These are phyloP conservation scores for Citrus maxima DNA, from an alignment of 345 rosid species.

Conservation along the genomic window DNA sequence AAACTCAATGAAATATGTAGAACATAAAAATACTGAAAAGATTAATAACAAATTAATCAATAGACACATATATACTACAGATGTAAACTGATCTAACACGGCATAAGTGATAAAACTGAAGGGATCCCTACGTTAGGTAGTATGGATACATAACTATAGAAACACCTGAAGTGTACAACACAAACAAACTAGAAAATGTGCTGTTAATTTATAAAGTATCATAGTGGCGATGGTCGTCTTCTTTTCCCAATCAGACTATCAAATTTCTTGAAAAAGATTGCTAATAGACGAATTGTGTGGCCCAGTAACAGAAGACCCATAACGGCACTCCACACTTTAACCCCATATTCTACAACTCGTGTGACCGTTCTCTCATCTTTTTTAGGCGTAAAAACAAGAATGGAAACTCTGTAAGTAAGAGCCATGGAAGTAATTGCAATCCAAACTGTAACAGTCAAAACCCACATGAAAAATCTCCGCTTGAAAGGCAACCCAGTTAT, in stretches of 20 bases:
- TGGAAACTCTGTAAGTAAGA: constrained; percentile 9
- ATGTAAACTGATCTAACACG: too few relatives aligned
- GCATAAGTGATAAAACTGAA: too few relatives aligned
- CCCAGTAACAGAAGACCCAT: constrained; percentile 9
- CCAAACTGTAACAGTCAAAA: constrained; percentile 33
- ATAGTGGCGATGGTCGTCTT: background rate
- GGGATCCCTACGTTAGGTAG: too few relatives aligned
- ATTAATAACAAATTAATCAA: too few relatives aligned
- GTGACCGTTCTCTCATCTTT: constrained; percentile 1
- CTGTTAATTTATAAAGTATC: too few relatives aligned
- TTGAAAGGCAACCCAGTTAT: constrained; percentile 30
- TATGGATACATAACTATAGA: too few relatives aligned
- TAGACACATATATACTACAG: too few relatives aligned
- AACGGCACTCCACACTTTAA: background rate
- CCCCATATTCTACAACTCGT: background rate
- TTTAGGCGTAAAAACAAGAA: constrained; percentile 10
- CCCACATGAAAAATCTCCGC: constrained; percentile 28
- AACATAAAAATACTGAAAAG: too few relatives aligned
- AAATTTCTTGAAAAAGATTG: background rate
- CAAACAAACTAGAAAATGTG: too few relatives aligned
- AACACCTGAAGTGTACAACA: too few relatives aligned
- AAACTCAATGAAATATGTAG: too few relatives aligned
- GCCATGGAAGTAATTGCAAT: constrained; percentile 21
- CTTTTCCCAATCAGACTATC: background rate
- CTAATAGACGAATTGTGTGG: background rate